phyloP scores from a whole-genome alignment of 352 stramenopile species.

The Plasmopara viticola region DNA sequence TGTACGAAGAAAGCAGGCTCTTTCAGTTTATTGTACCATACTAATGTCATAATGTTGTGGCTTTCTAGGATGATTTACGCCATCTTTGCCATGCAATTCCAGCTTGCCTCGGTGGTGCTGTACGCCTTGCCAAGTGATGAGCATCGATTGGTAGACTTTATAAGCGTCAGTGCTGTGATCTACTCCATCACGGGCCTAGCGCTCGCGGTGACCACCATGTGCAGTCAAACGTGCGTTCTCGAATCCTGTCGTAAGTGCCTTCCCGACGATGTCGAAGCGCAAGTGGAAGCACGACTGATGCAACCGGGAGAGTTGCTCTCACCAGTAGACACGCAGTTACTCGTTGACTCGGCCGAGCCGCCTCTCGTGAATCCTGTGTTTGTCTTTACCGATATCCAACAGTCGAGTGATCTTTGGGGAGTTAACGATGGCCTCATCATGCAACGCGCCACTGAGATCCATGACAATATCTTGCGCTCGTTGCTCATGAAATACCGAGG shows the following conservation, averaged over 20 bases:
- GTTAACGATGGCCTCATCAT: constrained; percentile 37
- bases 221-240: constrained; percentile 38
- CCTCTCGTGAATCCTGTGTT: constrained; percentile 48
- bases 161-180: constrained; percentile 32
- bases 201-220: constrained; percentile 41
- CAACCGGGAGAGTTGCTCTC: constrained; percentile 29
- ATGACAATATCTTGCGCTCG: constrained; percentile 45
- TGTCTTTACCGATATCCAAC: constrained; percentile 62
- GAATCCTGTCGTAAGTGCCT: constrained; percentile 32
- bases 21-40: not conserved
- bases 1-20: constrained; percentile 19
- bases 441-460: constrained; percentile 41
- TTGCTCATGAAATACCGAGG: constrained; percentile 43
- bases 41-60: constrained; percentile 1
- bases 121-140: constrained; percentile 27
- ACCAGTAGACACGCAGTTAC: constrained; percentile 20
- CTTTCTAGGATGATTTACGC: constrained; percentile 42
- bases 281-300: constrained; percentile 33
- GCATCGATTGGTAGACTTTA: constrained; percentile 25
- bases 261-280: constrained; percentile 39
- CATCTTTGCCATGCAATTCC: constrained; percentile 52
- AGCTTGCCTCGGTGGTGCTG: constrained; percentile 37
- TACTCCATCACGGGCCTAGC: constrained; percentile 33
- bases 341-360: constrained; percentile 28
- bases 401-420: constrained; percentile 49